These are phyloP conservation scores for Candida sp. DNA, from an alignment of 1,139 yeast species.

Conservation along the genomic window DNA sequence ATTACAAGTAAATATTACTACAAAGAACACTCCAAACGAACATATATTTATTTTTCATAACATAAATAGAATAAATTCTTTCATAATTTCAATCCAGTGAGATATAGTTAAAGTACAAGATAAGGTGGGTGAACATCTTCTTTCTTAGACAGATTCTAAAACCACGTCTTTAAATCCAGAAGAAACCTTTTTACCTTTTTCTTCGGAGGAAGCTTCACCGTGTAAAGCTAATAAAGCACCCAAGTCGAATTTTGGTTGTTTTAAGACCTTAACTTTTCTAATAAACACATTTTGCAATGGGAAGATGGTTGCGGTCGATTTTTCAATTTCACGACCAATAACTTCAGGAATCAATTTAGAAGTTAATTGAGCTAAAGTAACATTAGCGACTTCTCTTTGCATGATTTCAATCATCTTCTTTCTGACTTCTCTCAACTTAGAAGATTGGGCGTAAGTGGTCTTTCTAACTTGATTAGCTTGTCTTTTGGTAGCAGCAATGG, in stretches of 20 bases:
- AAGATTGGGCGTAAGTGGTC: slow-evolving; percentile 50
- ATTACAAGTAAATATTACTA: too few relatives aligned
- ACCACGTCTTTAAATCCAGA: slow-evolving; percentile 52
- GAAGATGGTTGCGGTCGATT: slow-evolving; percentile 48
- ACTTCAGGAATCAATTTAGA: slow-evolving; percentile 52
- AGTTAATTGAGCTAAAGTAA: slow-evolving; percentile 48
- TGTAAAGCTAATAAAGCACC: slow-evolving; percentile 50
- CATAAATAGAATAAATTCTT: neutral
- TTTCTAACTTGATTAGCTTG: slow-evolving; percentile 50
- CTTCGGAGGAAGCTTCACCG: slow-evolving; percentile 50
- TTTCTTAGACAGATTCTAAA: slow-evolving; percentile 46
- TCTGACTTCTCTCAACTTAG: slow-evolving; percentile 50
- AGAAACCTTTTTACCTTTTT: slow-evolving; percentile 50
- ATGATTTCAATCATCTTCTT: slow-evolving; percentile 50
- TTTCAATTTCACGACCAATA: slow-evolving; percentile 52
- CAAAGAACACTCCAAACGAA: neutral
- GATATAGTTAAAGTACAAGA: neutral
- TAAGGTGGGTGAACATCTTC: too few relatives aligned
- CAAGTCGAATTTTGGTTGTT: slow-evolving; percentile 52
- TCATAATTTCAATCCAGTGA: neutral
- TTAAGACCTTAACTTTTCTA: slow-evolving; percentile 51
- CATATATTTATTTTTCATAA: neutral
- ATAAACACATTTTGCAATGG: slow-evolving; percentile 53
- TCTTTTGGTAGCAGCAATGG: slow-evolving; percentile 53
- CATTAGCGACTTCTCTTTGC: slow-evolving; percentile 52